These are phyloP conservation scores for Penicillium sp. DNA, from an alignment of 2,329 filamentous ascomycete species.

Conservation along the genomic window DNA sequence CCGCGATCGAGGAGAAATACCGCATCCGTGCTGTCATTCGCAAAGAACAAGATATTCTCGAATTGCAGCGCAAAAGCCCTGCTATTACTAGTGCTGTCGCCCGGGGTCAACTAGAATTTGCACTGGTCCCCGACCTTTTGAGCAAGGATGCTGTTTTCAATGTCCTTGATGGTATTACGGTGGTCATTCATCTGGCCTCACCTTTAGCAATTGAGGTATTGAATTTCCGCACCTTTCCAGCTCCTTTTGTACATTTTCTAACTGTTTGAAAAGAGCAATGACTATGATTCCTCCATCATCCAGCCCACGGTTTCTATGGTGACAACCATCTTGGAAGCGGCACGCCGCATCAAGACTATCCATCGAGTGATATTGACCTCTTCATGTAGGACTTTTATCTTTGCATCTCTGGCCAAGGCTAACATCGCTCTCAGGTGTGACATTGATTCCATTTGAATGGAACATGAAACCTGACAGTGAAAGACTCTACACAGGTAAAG, in stretches of 20 bases:
- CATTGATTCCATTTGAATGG: constrained; percentile 23
- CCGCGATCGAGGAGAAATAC: not conserved
- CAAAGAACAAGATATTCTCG: not conserved
- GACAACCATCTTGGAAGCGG: constrained; percentile 5
- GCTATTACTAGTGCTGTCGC: not conserved
- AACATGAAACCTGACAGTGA: constrained; percentile 14
- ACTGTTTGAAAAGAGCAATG: not conserved
- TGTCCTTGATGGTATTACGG: not conserved
- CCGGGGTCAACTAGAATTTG: not conserved
- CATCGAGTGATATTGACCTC: not conserved
- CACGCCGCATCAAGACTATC: not conserved
- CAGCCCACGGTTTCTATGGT: constrained; percentile 5
- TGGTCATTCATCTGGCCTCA: not conserved
- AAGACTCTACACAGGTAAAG: constrained; percentile 8
- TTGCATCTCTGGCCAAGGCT: not conserved
- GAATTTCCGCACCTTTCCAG: not conserved
- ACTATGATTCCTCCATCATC: not conserved
- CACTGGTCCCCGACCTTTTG: not conserved
- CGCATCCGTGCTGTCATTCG: not conserved
- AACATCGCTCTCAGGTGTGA: constrained; percentile 10
- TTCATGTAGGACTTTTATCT: not conserved
- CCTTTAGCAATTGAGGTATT: not conserved
- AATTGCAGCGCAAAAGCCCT: not conserved
- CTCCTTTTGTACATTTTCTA: not conserved
- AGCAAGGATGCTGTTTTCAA: not conserved